Evolutionary conservation across 306 rosid genomes (phyloP).

Genomic region (Prunus mume): DNA sequence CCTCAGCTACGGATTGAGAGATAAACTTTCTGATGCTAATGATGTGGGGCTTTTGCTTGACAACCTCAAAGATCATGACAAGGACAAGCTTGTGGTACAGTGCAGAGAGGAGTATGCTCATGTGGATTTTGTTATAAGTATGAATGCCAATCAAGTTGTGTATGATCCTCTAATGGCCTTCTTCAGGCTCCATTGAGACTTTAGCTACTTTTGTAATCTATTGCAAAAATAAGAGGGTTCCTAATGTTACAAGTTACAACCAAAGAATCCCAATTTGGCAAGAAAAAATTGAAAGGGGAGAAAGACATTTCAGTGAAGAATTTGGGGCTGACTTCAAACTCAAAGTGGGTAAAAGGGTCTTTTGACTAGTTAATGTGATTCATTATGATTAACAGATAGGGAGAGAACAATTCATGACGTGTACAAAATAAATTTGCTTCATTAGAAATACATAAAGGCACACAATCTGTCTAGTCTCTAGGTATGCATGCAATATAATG

Average conservation of each 20-base stretch:
- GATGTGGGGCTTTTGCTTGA: constrained; percentile 54
- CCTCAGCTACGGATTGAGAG: constrained; percentile 63
- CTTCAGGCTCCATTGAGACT: constrained; percentile 46
- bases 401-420: not conserved
- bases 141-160: constrained; percentile 57
- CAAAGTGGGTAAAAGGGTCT: not conserved
- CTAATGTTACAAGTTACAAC: not conserved
- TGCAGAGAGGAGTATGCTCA: constrained; percentile 73
- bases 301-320: not conserved
- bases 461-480: not conserved
- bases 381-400: not conserved
- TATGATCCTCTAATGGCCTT: constrained; percentile 75
- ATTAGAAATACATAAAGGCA: not conserved
- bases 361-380: not conserved
- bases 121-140: constrained; percentile 75
- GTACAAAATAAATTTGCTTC: not conserved
- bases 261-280: not conserved
- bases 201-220: not conserved
- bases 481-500: not conserved
- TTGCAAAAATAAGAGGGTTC: not conserved
- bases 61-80: constrained; percentile 49
- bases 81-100: constrained; percentile 63
- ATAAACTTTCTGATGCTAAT: constrained; percentile 65
- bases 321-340: not conserved
- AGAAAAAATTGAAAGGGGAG: not conserved